phyloP scores from a whole-genome alignment of 2,329 filamentous ascomycete species.

The Cytospora mali region DNA sequence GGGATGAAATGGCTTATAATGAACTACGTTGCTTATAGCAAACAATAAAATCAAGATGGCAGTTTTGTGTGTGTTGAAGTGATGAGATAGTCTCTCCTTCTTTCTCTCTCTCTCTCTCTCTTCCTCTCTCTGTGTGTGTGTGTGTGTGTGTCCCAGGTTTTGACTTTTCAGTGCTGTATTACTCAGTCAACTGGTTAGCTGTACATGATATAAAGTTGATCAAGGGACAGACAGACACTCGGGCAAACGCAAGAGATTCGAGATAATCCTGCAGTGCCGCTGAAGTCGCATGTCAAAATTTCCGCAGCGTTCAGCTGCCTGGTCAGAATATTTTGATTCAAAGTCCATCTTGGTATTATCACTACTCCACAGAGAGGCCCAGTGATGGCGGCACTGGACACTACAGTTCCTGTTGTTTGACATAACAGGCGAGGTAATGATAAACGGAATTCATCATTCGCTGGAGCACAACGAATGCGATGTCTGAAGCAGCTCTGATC shows the following conservation, averaged over 20 bases:
- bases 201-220: neutral
- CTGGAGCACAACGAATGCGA: neutral
- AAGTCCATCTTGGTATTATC: too few species aligned
- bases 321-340: neutral
- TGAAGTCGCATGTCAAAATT: neutral
- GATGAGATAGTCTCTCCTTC: too few species aligned
- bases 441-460: neutral
- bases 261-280: neutral
- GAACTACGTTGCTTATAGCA: conserved; percentile 22
- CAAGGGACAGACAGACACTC: neutral
- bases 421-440: too few species aligned
- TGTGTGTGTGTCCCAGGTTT: too few species aligned
- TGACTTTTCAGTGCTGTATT: neutral
- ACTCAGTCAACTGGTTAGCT: neutral
- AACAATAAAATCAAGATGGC: neutral
- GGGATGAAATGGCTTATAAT: conserved; percentile 18
- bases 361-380: too few species aligned
- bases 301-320: neutral
- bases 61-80: neutral
- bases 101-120: neutral
- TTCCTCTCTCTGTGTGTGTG: too few species aligned
- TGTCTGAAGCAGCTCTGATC: neutral
- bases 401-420: too few species aligned
- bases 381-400: too few species aligned
- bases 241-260: neutral